A percentile compares a stretch with the other conserved stretches of the same genome.
phyloP scores from a whole-genome alignment of 371 early-diverging fungal genomes.

The Mucor irregularis region DNA sequence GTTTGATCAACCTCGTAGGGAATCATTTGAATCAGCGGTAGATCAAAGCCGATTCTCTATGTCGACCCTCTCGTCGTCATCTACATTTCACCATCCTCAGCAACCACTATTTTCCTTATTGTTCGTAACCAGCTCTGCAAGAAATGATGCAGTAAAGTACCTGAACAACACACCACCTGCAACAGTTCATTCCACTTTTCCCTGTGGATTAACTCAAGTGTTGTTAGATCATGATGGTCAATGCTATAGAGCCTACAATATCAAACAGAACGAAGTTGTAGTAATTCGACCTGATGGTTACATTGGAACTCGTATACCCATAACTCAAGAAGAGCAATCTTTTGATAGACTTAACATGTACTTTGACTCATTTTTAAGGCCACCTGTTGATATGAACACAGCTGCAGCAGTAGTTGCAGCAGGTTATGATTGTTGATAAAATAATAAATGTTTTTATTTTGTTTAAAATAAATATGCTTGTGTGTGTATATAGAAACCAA shows the following conservation, averaged over 20 bases:
- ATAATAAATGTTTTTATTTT: not conserved
- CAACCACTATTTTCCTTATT: constrained; percentile 16
- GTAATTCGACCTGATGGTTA: constrained; percentile 44
- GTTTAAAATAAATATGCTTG: not conserved
- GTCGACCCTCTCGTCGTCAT: not conserved
- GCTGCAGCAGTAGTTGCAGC: constrained; percentile 41
- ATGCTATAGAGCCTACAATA: constrained; percentile 31
- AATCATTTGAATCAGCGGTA: not conserved
- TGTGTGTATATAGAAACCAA: not conserved
- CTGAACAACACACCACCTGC: constrained; percentile 20
- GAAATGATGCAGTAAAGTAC: constrained; percentile 23
- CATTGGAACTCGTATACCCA: constrained; percentile 33
- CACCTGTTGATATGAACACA: constrained; percentile 29
- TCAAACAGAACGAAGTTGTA: constrained; percentile 26
- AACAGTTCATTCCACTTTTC: constrained; percentile 27
- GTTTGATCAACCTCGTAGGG: not conserved
- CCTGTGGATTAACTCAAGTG: constrained; percentile 28
- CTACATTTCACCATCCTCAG: not conserved
- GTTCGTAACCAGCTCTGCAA: constrained; percentile 26
- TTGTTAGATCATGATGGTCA: constrained; percentile 47
- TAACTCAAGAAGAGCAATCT: not conserved
- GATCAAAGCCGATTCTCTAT: not conserved
- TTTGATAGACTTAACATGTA: constrained; percentile 21
- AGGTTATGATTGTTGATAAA: constrained; percentile 18
- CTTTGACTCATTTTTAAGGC: constrained; percentile 35